These are phyloP conservation scores for Argentina anserina DNA, from an alignment of 306 rosid species.

Conservation along the genomic window DNA sequence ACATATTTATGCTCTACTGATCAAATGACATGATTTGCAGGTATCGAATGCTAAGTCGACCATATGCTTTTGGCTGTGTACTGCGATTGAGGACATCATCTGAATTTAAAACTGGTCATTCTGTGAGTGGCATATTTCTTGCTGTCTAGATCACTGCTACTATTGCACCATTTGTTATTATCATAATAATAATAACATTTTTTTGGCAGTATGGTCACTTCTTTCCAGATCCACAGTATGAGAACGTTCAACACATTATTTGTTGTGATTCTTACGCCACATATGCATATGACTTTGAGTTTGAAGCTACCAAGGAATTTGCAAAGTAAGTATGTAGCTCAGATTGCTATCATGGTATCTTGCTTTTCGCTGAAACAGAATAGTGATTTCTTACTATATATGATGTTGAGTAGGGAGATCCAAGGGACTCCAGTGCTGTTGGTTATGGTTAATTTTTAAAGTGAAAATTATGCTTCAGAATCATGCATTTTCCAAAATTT, in stretches of 20 bases:
- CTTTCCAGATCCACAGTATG: conserved; percentile 98
- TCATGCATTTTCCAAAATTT: background rate
- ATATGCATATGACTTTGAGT: conserved; percentile 91
- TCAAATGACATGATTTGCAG: conserved; percentile 44
- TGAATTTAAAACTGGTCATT: conserved; percentile 82
- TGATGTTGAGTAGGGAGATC: background rate
- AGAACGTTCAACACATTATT: conserved; percentile 91
- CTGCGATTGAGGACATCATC: conserved; percentile 82
- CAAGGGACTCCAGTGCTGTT: background rate
- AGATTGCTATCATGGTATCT: background rate
- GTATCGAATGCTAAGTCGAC: conserved; percentile 92
- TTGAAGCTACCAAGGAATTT: conserved; percentile 77
- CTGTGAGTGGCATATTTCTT: conserved; percentile 56
- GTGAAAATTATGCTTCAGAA: background rate
- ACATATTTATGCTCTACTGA: background rate
- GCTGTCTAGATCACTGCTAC: conserved; percentile 10
- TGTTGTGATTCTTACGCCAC: conserved; percentile 98
- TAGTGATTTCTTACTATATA: background rate
- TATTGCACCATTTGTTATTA: conserved; percentile 7
- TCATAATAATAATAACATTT: background rate
- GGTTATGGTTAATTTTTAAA: background rate
- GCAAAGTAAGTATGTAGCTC: conserved; percentile 53
- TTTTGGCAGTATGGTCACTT: conserved; percentile 94
- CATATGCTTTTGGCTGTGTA: conserved; percentile 93
- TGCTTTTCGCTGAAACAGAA: background rate